Conservation (phyloP, 192 early-diverging fungal species). For the Dissophora ornata region DNA sequence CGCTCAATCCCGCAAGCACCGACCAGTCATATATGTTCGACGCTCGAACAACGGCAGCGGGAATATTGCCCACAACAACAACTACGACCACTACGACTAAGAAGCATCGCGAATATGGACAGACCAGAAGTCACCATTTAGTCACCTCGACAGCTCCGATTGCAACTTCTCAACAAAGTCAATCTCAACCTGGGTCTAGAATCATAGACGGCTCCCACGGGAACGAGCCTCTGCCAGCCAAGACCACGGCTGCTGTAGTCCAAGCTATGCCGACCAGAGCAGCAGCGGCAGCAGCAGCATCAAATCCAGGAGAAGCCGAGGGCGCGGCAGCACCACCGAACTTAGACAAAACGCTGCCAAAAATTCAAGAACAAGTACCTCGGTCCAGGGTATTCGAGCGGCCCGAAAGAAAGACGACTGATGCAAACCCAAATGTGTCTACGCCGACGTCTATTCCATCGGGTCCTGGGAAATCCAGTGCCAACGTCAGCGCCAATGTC, state of each 20-base stretch:
- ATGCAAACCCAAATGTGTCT: neutral
- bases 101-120: neutral
- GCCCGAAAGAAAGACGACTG: conserved; percentile 1
- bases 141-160: neutral
- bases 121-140: conserved; percentile 2
- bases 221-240: neutral
- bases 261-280: neutral
- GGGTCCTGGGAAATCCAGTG: too few relatives aligned
- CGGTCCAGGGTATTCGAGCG: conserved; percentile 30
- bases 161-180: neutral
- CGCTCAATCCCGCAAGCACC: too few relatives aligned
- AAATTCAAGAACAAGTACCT: conserved; percentile 24
- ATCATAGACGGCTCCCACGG: neutral
- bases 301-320: too few relatives aligned
- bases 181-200: conserved; percentile 15
- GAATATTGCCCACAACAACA: neutral
- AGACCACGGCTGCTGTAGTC: conserved; percentile 5
- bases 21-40: too few relatives aligned
- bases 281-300: neutral
- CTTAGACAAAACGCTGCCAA: conserved; percentile 46
- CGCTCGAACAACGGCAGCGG: too few relatives aligned
- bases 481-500: neutral
- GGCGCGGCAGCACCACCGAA: conserved; percentile 2
- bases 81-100: neutral
- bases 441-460: too few relatives aligned